Percentiles rank a stretch among this genome's conserved stretches.
Evolutionary conservation across 2,329 filamentous ascomycete genomes (phyloP).

Genomic region (Penicillium sp.): DNA sequence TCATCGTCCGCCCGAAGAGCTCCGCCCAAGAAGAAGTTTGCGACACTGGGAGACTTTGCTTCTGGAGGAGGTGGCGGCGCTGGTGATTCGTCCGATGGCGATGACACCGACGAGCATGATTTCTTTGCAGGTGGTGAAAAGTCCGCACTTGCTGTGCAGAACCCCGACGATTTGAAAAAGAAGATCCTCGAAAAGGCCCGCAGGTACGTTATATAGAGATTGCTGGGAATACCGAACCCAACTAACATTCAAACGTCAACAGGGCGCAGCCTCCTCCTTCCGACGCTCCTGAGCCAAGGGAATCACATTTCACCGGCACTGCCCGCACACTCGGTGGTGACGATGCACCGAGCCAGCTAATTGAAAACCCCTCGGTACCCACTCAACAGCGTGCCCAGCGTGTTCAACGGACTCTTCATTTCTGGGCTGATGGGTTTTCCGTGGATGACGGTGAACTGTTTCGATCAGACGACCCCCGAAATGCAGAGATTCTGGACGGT

Average conservation of each 20-base stretch:
- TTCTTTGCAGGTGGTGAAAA: constrained; percentile 67
- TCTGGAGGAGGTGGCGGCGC: constrained; percentile 39
- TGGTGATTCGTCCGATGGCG: constrained; percentile 50
- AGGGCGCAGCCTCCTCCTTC: constrained; percentile 34
- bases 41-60: constrained; percentile 48
- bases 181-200: constrained; percentile 52
- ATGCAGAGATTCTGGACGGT: constrained; percentile 60
- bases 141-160: constrained; percentile 66
- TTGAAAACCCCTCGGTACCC: constrained; percentile 53
- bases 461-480: constrained; percentile 62
- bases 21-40: constrained; percentile 47
- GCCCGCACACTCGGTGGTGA: constrained; percentile 67
- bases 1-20: constrained; percentile 29
- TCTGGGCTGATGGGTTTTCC: constrained; percentile 66
- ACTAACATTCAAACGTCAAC: constrained; percentile 4
- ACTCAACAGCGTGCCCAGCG: constrained; percentile 47
- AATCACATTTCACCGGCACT: constrained; percentile 57
- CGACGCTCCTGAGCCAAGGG: constrained; percentile 47
- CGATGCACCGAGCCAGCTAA: constrained; percentile 58
- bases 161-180: constrained; percentile 57
- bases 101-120: constrained; percentile 55
- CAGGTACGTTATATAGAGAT: constrained; percentile 24
- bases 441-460: constrained; percentile 65
- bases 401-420: constrained; percentile 60
- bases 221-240: too few species aligned